Percentiles rank a stretch among this genome's conserved stretches.
These are phyloP conservation scores for Umbelopsis sp. DNA, from an alignment of 371 early-diverging fungal species.

Conservation along the genomic window DNA sequence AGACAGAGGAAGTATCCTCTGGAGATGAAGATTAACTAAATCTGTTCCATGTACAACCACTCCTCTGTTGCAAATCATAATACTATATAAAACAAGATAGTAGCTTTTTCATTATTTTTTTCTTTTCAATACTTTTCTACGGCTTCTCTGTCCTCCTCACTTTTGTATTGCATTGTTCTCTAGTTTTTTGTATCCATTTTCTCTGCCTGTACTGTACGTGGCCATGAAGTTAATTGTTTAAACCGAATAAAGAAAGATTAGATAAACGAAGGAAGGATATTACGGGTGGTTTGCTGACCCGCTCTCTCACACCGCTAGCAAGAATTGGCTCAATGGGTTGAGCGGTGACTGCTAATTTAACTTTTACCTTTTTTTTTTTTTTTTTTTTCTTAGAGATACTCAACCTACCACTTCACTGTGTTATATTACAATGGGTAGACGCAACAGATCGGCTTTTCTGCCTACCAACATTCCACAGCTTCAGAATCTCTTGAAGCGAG, in stretches of 20 bases:
- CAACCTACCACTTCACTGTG: not conserved
- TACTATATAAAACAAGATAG: not conserved
- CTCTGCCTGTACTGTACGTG: not conserved
- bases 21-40: slow-evolving; percentile 4
- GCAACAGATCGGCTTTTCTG: slow-evolving; percentile 72
- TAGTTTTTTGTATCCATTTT: not conserved
- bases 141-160: not conserved
- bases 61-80: not conserved
- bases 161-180: not conserved
- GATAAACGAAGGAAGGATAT: no score
- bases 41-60: not conserved
- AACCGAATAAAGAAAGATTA: no score
- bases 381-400: not conserved
- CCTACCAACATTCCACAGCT: slow-evolving; percentile 93
- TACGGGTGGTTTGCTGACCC: no score
- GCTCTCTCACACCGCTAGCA: no score
- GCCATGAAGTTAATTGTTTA: not conserved
- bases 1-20: slow-evolving; percentile 13
- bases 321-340: no score
- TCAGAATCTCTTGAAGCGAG: slow-evolving; percentile 96
- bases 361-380: not conserved
- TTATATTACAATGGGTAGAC: slow-evolving; percentile 57
- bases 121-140: not conserved
- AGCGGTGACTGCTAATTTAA: no score
- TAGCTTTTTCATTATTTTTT: not conserved